A percentile compares a stretch with the other conserved stretches of the same genome.
Conservation (phyloP, 192 early-diverging fungal species). For the Cladochytrium replicatum region DNA sequence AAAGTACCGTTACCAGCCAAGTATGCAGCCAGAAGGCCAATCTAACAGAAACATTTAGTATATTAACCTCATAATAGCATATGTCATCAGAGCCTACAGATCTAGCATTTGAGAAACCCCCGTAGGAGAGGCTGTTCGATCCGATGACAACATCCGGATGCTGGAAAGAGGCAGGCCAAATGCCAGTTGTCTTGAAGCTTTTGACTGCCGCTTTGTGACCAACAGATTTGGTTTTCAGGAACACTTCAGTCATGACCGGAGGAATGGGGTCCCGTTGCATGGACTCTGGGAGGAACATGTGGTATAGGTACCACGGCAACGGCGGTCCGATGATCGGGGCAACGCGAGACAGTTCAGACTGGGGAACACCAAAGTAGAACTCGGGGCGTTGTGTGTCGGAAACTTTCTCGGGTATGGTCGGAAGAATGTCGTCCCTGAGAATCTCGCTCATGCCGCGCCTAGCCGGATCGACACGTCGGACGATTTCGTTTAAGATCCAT, state of each 20-base stretch:
- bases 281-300: slow-evolving; percentile 31
- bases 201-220: slow-evolving; percentile 14
- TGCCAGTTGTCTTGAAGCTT: slow-evolving; percentile 17
- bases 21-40: slow-evolving; percentile 52
- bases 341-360: slow-evolving; percentile 22
- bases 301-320: slow-evolving; percentile 27
- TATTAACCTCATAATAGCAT: background rate
- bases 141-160: slow-evolving; percentile 13
- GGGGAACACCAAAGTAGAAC: slow-evolving; percentile 37
- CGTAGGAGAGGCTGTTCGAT: slow-evolving; percentile 34
- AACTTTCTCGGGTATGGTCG: no score
- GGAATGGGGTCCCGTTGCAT: slow-evolving; percentile 19
- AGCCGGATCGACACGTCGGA: slow-evolving; percentile 47
- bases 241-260: slow-evolving; percentile 9
- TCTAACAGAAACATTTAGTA: background rate
- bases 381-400: slow-evolving; percentile 45
- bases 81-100: slow-evolving; percentile 22
- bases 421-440: slow-evolving; percentile 47
- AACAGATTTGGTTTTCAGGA: slow-evolving; percentile 19
- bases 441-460: slow-evolving; percentile 49
- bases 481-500: slow-evolving; percentile 65
- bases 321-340: slow-evolving; percentile 38
- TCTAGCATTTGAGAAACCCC: slow-evolving; percentile 46
- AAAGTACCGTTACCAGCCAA: slow-evolving; percentile 48
- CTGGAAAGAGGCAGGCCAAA: slow-evolving; percentile 31